Conservation (phyloP, 768 basidiomycete genomes). For the Lactarius akahatsu region DNA sequence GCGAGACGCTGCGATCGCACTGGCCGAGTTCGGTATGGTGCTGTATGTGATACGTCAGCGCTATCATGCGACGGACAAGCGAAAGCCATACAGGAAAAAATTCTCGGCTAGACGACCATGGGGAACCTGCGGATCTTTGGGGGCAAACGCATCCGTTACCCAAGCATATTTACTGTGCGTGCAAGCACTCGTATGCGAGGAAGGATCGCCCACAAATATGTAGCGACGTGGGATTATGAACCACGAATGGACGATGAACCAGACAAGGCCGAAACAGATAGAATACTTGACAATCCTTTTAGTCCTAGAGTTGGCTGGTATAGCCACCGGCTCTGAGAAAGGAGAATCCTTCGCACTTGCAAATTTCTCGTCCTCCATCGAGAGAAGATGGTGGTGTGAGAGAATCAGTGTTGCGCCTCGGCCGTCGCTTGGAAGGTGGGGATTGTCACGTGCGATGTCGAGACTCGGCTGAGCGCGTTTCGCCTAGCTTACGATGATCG, state of each 20-base stretch:
- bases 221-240: background rate
- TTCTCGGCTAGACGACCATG: constrained; percentile 43
- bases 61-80: background rate
- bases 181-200: background rate
- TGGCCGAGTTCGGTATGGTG: constrained; percentile 50
- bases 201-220: background rate
- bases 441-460: background rate
- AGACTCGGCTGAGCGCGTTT: constrained; percentile 1
- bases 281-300: constrained; percentile 13
- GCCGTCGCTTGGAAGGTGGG: background rate
- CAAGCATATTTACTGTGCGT: constrained; percentile 10
- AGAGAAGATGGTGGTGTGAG: constrained; percentile 5
- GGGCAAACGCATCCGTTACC: constrained; percentile 29
- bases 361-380: constrained; percentile 7
- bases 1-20: constrained; percentile 52
- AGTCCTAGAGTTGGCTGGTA: background rate
- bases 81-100: constrained; percentile 43
- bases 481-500: background rate
- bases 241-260: constrained; percentile 23
- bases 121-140: constrained; percentile 28
- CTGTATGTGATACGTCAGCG: constrained; percentile 34
- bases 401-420: background rate
- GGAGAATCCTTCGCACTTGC: background rate
- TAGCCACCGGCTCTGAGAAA: background rate
- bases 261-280: constrained; percentile 17